Evolutionary conservation across 2,329 filamentous ascomycete species (phyloP).

Genomic region (Colletotrichum sp.): DNA sequence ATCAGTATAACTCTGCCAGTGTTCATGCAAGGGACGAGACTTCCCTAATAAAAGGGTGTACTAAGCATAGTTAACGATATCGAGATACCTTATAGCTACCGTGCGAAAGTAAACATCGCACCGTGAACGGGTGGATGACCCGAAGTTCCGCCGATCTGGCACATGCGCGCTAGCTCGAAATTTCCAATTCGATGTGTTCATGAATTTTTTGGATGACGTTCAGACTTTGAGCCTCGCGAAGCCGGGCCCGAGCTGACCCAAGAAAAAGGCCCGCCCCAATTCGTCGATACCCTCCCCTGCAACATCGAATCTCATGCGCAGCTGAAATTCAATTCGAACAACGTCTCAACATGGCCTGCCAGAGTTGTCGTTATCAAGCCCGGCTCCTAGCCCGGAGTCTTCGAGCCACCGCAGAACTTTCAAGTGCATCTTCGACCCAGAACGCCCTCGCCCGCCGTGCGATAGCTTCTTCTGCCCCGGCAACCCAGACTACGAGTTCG

Average conservation of each 20-base stretch:
- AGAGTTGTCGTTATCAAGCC: conserved; percentile 52
- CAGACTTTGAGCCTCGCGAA: conserved; percentile 12
- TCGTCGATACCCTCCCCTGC: not conserved
- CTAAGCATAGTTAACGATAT: not conserved
- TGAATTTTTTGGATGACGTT: conserved; percentile 24
- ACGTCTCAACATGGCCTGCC: conserved; percentile 48
- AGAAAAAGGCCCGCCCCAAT: not conserved
- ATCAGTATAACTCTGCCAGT: not conserved
- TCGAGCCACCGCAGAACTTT: conserved; percentile 15
- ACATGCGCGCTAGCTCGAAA: conserved; percentile 11
- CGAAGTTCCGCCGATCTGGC: conserved; percentile 19
- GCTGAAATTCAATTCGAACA: not conserved
- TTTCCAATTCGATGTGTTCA: conserved; percentile 22
- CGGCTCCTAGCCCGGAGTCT: conserved; percentile 38
- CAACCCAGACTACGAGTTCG: not conserved
- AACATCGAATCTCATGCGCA: not conserved
- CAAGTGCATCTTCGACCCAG: conserved; percentile 3
- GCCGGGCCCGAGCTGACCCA: not conserved
- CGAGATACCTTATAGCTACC: not conserved
- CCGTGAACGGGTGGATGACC: not conserved
- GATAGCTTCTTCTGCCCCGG: not conserved
- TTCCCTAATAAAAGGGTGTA: not conserved
- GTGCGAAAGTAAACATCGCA: not conserved
- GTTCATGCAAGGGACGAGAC: not conserved
- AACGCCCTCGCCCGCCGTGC: not conserved